Percentiles rank a stretch among this genome's conserved stretches.
phyloP scores from a whole-genome alignment of 805 yeast species.

The Candida easanensis region DNA sequence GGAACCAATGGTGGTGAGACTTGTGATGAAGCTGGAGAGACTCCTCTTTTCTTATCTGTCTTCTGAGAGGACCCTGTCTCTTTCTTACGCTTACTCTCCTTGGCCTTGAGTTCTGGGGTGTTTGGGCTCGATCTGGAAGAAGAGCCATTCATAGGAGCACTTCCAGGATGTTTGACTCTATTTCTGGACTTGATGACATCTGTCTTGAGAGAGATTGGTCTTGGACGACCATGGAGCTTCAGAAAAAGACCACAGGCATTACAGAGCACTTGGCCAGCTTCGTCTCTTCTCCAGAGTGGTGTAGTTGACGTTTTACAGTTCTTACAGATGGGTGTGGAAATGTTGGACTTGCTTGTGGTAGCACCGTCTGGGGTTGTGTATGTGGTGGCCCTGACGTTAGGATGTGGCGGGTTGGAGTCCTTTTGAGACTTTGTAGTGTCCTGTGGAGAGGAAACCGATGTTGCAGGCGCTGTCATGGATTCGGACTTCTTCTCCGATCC shows the following conservation, averaged over 20 bases:
- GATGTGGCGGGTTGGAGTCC: constrained; percentile 28
- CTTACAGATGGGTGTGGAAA: constrained; percentile 71
- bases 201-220: constrained; percentile 88
- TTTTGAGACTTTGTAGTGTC: constrained; percentile 1
- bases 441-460: constrained; percentile 9
- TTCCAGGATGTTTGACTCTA: constrained; percentile 57
- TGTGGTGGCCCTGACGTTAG: constrained; percentile 60
- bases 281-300: constrained; percentile 94
- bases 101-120: constrained; percentile 23
- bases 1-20: constrained; percentile 40
- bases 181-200: constrained; percentile 91
- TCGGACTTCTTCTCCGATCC: constrained; percentile 1
- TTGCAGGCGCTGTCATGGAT: constrained; percentile 5
- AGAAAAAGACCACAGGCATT: constrained; percentile 92
- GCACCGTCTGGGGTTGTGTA: constrained; percentile 55
- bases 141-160: constrained; percentile 6
- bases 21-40: constrained; percentile 11
- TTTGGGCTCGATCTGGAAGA: constrained; percentile 19
- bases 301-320: constrained; percentile 92
- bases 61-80: not conserved
- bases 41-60: constrained; percentile 5
- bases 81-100: constrained; percentile 14
- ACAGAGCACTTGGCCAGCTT: constrained; percentile 84
- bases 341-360: constrained; percentile 61
- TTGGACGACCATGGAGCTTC: constrained; percentile 86